Conservation (phyloP, 2,329 filamentous ascomycete species). For the Cercospora beticola region DNA sequence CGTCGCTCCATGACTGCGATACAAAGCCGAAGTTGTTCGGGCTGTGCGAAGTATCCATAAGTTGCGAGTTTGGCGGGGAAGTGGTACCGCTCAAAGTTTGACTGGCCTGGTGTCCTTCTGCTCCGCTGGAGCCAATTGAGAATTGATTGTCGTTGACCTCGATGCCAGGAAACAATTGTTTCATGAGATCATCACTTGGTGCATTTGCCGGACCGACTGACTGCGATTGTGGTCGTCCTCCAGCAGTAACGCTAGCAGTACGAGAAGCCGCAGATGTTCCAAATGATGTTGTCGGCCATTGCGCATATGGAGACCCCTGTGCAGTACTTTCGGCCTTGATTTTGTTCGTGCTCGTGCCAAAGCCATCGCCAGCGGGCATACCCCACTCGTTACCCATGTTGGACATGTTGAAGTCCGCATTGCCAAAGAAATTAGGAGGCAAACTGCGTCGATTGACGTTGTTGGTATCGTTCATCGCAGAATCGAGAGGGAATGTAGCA, state of each 20-base stretch:
- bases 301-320: conserved; percentile 20
- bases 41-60: neutral
- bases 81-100: conserved; percentile 14
- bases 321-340: conserved; percentile 16
- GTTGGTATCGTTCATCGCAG: conserved; percentile 9
- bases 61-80: neutral
- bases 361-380: conserved; percentile 14
- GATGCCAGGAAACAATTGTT: conserved; percentile 37
- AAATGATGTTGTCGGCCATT: conserved; percentile 27
- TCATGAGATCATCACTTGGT: conserved; percentile 35
- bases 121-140: conserved; percentile 15
- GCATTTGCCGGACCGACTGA: conserved; percentile 33
- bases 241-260: conserved; percentile 12
- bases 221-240: conserved; percentile 30
- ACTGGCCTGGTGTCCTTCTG: conserved; percentile 2
- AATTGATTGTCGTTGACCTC: conserved; percentile 29
- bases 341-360: conserved; percentile 16
- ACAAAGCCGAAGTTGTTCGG: conserved; percentile 25
- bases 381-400: conserved; percentile 27
- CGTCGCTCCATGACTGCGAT: conserved; percentile 37
- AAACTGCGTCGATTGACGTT: conserved; percentile 35
- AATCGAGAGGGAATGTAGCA: conserved; percentile 20
- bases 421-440: conserved; percentile 36
- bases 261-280: conserved; percentile 21
- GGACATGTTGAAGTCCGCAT: conserved; percentile 26